phyloP scores from a whole-genome alignment of 345 rosid genomes.

The Eucalyptus tenuipes region DNA sequence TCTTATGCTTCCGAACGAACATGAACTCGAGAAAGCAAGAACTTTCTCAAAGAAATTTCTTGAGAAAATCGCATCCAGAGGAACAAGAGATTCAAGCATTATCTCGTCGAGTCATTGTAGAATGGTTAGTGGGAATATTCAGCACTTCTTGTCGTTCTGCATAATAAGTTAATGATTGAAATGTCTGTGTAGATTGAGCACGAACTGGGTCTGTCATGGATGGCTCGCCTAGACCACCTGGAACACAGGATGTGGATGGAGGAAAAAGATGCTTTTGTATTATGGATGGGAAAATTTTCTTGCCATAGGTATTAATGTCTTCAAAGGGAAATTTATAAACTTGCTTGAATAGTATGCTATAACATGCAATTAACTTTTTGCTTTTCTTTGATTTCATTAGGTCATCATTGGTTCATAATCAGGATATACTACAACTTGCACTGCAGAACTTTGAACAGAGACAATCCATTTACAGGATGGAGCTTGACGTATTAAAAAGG shows the following conservation, averaged over 20 bases:
- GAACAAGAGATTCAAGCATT: no score
- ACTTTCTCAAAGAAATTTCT: no score
- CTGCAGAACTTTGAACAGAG: conserved; percentile 15
- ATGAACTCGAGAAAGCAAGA: no score
- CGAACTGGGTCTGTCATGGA: conserved; percentile 42
- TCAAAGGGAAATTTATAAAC: no score
- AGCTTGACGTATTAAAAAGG: conserved; percentile 36
- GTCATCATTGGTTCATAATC: conserved; percentile 10
- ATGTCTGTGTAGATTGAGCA: conserved; percentile 15
- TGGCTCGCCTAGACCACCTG: conserved; percentile 41
- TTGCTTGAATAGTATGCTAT: no score
- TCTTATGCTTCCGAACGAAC: no score
- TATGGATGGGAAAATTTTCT: conserved; percentile 36
- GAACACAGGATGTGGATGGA: conserved; percentile 58
- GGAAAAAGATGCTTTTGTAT: conserved; percentile 17
- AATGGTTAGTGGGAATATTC: no score
- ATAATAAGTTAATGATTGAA: no score
- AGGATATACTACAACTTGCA: conserved; percentile 29
- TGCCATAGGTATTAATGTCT: conserved; percentile 22
- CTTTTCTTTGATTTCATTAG: neutral
- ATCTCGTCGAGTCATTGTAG: no score
- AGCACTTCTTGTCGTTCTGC: no score
- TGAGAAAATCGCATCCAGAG: no score
- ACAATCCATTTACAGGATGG: conserved; percentile 28
- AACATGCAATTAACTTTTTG: neutral